A percentile compares a stretch with the other conserved stretches of the same genome.
These are phyloP conservation scores for Boletus rubroflammeus DNA, from an alignment of 768 basidiomycete genomes.

Conservation along the genomic window DNA sequence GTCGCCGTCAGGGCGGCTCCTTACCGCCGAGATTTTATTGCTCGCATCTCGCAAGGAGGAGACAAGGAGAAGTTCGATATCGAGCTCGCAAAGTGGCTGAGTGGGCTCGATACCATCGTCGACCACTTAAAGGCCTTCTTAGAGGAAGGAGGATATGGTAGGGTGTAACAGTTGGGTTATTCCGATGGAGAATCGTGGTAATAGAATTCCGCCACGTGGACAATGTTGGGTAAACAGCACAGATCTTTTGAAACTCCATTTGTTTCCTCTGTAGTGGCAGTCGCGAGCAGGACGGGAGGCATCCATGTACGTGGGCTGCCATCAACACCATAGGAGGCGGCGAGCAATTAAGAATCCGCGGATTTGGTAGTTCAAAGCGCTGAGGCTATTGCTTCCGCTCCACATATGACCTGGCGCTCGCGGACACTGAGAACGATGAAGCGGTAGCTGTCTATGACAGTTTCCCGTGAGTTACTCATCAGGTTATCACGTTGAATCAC, in stretches of 20 bases:
- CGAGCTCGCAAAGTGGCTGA: conserved; percentile 61
- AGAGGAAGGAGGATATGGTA: conserved; percentile 55
- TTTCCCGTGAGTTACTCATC: background rate
- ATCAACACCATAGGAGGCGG: conserved; percentile 11
- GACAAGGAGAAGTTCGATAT: conserved; percentile 55
- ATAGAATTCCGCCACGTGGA: conserved; percentile 19
- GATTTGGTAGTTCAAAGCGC: conserved; percentile 7
- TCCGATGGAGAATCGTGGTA: conserved; percentile 20
- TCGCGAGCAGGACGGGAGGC: background rate
- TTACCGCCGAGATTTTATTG: conserved; percentile 59
- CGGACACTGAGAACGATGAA: background rate
- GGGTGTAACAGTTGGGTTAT: conserved; percentile 35
- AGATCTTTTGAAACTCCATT: background rate
- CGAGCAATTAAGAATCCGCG: conserved; percentile 16
- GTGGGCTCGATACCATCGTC: conserved; percentile 55
- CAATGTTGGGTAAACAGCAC: background rate
- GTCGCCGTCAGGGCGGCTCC: conserved; percentile 63
- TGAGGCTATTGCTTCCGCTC: conserved; percentile 4
- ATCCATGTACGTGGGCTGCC: background rate
- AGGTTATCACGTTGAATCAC: background rate
- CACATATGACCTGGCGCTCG: background rate
- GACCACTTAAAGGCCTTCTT: conserved; percentile 51
- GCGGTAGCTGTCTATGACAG: background rate
- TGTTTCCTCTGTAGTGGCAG: conserved; percentile 1
- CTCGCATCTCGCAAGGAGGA: conserved; percentile 58